These are phyloP conservation scores for Debaryomyces fabryi DNA, from an alignment of 1,139 yeast species.

Conservation along the genomic window DNA sequence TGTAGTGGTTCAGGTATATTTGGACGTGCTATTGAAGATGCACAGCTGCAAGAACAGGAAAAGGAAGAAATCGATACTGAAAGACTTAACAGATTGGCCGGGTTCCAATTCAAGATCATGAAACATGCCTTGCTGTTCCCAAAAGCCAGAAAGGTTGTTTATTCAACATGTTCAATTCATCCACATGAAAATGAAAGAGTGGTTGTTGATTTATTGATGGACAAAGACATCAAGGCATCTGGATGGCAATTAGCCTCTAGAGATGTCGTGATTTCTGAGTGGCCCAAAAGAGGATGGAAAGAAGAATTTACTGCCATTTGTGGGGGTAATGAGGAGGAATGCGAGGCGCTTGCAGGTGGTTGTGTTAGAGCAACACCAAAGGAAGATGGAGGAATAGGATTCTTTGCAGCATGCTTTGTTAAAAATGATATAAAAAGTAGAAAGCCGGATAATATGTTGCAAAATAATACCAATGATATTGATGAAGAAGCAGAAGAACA, in stretches of 20 bases:
- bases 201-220: conserved; percentile 73
- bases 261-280: conserved; percentile 67
- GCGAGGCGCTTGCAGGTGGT: conserved; percentile 68
- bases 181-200: conserved; percentile 93
- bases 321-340: conserved; percentile 43
- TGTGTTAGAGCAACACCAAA: conserved; percentile 85
- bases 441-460: neutral
- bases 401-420: conserved; percentile 86
- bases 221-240: conserved; percentile 54
- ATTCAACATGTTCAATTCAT: conserved; percentile 94
- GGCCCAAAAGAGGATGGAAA: conserved; percentile 84
- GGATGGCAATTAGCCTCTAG: conserved; percentile 80
- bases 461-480: neutral
- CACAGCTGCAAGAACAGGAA: conserved; percentile 34
- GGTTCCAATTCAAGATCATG: conserved; percentile 84
- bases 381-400: conserved; percentile 95
- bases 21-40: conserved; percentile 72
- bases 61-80: conserved; percentile 51
- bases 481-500: conserved; percentile 10
- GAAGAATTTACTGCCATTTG: conserved; percentile 62
- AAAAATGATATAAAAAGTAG: conserved; percentile 18
- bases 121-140: conserved; percentile 89
- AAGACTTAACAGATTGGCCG: conserved; percentile 72
- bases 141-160: conserved; percentile 74
- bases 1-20: conserved; percentile 98